Percentiles rank a stretch among this genome's conserved stretches.
These are phyloP conservation scores for Cytospora chrysosperma DNA, from an alignment of 2,329 filamentous ascomycete species.

Conservation along the genomic window DNA sequence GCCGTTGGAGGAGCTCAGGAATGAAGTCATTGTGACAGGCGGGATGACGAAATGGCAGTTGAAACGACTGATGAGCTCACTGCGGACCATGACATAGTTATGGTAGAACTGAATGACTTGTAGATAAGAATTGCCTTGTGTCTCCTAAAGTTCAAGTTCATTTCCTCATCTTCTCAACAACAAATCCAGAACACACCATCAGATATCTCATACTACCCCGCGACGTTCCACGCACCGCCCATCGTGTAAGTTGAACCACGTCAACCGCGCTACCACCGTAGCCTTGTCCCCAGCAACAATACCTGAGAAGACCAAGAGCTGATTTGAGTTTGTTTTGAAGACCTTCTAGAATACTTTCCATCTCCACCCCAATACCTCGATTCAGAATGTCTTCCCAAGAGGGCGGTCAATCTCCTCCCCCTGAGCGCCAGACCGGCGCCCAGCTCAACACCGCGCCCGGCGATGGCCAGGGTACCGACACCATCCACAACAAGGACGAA, in stretches of 20 bases:
- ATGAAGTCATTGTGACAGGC: conserved; percentile 6
- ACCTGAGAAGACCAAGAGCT: background rate
- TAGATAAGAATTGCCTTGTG: background rate
- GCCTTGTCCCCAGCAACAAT: background rate
- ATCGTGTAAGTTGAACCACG: background rate
- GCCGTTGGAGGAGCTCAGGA: background rate
- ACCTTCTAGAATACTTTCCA: background rate
- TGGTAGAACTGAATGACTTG: background rate
- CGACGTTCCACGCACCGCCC: background rate
- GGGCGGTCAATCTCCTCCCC: conserved; percentile 76
- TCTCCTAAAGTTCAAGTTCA: background rate
- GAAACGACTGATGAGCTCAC: background rate
- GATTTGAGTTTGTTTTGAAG: background rate
- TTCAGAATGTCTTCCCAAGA: conserved; percentile 60
- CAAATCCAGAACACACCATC: background rate
- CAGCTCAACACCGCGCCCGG: conserved; percentile 61
- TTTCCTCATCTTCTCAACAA: background rate
- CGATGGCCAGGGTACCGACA: conserved; percentile 57
- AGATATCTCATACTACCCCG: background rate
- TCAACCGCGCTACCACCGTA: background rate
- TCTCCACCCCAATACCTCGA: conserved; percentile 27
- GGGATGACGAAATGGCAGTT: conserved; percentile 13
- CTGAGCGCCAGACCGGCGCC: conserved; percentile 63
- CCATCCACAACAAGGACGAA: conserved; percentile 53
- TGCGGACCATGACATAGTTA: conserved; percentile 10